Conservation (phyloP, 768 basidiomycete genomes). For the Suillus discolor region DNA sequence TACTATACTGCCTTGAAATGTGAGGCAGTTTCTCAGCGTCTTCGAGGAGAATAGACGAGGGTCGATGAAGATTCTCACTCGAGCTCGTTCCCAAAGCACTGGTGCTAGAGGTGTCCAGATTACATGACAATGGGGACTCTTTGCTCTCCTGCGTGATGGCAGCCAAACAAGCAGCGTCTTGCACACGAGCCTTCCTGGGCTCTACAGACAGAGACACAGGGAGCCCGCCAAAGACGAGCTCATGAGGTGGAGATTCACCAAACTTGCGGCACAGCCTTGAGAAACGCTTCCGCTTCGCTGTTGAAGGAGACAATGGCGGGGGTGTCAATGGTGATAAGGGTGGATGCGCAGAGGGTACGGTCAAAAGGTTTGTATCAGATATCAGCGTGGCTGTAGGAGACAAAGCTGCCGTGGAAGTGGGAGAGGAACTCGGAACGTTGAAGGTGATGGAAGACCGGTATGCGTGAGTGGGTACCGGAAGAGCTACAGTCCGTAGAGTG, state of each 20-base stretch:
- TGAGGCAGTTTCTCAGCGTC: not conserved
- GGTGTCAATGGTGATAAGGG: constrained; percentile 18
- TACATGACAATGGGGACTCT: not conserved
- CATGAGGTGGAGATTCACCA: constrained; percentile 32
- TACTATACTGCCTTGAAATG: constrained; percentile 24
- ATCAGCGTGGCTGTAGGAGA: not conserved
- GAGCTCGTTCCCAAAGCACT: constrained; percentile 6
- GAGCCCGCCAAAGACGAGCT: constrained; percentile 19
- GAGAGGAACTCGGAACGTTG: not conserved
- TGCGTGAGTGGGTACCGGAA: not conserved
- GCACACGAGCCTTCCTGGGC: not conserved
- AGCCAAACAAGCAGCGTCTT: not conserved
- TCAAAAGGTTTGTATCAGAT: not conserved
- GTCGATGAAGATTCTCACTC: not conserved
- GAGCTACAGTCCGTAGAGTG: not conserved
- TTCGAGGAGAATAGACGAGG: not conserved
- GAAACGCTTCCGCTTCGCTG: constrained; percentile 31
- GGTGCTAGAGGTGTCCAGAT: constrained; percentile 7
- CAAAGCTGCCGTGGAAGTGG: not conserved
- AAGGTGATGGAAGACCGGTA: not conserved
- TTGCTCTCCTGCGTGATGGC: not conserved
- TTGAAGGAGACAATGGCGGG: constrained; percentile 28
- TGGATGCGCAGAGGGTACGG: not conserved
- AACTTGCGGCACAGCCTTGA: constrained; percentile 37
- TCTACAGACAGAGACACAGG: not conserved